Evolutionary conservation across 1,284 basidiomycete species (phyloP), one percentile per base, ranked within the genome.

Genomic region (Leccinum subrobustum): DNA sequence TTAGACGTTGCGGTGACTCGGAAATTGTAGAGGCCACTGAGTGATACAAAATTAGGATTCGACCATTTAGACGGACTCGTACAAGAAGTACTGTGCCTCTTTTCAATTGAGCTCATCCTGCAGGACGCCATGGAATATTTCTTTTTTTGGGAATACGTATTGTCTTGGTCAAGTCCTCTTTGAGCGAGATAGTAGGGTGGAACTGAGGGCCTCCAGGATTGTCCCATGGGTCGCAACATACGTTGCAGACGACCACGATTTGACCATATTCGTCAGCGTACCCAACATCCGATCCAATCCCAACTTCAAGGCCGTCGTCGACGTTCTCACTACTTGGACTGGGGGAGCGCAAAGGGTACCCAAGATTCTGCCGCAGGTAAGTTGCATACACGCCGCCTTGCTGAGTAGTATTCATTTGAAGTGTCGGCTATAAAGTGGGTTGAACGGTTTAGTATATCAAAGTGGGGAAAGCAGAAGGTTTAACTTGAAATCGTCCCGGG

Each of bases 271-370:
- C 5, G 37, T 56, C 18, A 11, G 54, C 47, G 33, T 54, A 39
- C 12, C 63, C 63, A 6, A 64, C 59, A 16, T 64, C 63, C 11
- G 25, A 27, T 27, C 63, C 63, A 5, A 64, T 64, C 25, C 50
- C 56, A 5, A 29, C 7, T 8, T 8, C 6, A 27, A 62, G 47
- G 3, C 63, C 63, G 0, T 6, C 16, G 12, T 14, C 12, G 9
- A 6, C 27, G 8, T 55, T 47, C 4, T 14, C 23, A 7, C 4
- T 14, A 4, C 47, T 20, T 23, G 63, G 59, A 11, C 23, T 37
- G 6, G 63, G 63, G 16, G 16, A n/a, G n/a, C 59, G 39, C 42
- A 64, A 14, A 31, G 63, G 63, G 37, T 64, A 64, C 18, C 63
- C 63, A 3, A 8, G 23, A 25, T 18, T 27, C 20, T 61, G 63